Base-by-base conservation (phyloP, 805 yeast genomes). In the Kuraishia borneana region DNA sequence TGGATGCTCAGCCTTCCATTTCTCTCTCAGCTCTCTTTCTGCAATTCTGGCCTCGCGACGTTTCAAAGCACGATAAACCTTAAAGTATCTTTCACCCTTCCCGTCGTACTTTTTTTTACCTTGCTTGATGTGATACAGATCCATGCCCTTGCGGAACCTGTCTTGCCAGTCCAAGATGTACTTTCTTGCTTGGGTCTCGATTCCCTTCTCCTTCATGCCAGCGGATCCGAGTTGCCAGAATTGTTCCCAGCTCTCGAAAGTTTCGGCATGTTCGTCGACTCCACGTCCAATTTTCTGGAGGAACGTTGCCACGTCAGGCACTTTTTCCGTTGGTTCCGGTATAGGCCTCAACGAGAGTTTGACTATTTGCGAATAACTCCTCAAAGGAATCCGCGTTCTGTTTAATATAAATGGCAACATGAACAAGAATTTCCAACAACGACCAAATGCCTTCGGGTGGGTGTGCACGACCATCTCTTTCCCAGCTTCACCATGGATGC, bases 1-100 rank as follows among this genome's bases (percentile, higher is more conserved):
- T 21, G 20, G 12, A 18, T 37, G 39, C 21, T 36, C 35, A 20
- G 36, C 32, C 26, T 33, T 31, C 37, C 38, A 42, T 27, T 36
- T 36, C 36, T 50, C 55, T 37, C 48, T 51, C 31, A 53, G 40
- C 33, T 58, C 55, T 13, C 61, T 55, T 14, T 47, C 35, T 21
- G 47, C 50, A 30, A 53, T 73, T 46, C 67, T 61, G 42, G 74
- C 71, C 44, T 72, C 73, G 36, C 76, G 68, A 35, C 69, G 57
- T 57, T 71, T 53, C 41, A 70, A 70, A 7, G 94, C 89, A 13
- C 65, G 59, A 43, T 68, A 68, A 49, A 77, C 80, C 47, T 69
- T 73, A 40, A 79, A 70, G 47, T 75, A 80, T 54, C 95, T 73
- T 58, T 87, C 96, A 49, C 96, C 95, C 18, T 96, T 96, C 58